phyloP scores from a whole-genome alignment of 2,329 filamentous ascomycete genomes.

The Epichloe brachyelytri region DNA sequence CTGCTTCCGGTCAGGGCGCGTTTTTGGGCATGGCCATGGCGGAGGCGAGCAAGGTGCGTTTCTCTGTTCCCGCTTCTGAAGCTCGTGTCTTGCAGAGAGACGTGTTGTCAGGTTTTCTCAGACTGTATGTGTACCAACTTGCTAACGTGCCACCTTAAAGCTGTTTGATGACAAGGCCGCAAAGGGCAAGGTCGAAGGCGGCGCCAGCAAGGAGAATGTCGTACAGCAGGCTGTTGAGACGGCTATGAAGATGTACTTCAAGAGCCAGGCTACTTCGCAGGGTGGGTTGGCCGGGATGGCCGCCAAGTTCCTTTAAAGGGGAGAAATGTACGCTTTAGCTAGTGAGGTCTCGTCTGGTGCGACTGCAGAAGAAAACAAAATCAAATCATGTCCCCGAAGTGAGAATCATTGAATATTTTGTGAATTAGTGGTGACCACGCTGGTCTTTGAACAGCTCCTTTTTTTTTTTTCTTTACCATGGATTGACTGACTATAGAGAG shows the following conservation, averaged over 20 bases:
- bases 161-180: conserved; percentile 47
- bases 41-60: conserved; percentile 62
- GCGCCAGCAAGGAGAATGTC: conserved; percentile 66
- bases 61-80: neutral
- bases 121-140: neutral
- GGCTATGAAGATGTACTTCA: conserved; percentile 85
- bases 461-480: accelerated
- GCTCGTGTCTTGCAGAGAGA: no score
- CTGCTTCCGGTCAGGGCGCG: conserved; percentile 52
- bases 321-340: no score
- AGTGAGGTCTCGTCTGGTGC: no score
- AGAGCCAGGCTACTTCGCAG: conserved; percentile 46
- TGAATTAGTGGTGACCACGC: no score
- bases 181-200: conserved; percentile 38
- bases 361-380: no score
- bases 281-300: conserved; percentile 33
- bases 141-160: conserved; percentile 16
- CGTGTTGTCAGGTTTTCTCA: neutral
- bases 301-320: conserved; percentile 25
- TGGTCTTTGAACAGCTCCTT: no score
- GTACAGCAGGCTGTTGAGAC: conserved; percentile 71
- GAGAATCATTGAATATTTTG: no score
- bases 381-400: no score
- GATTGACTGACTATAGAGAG: no score
- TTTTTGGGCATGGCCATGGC: conserved; percentile 80